Percentiles rank a stretch among this genome's conserved stretches.
Evolutionary conservation across 169 alveolate genomes (phyloP).

Genomic region (Haemoproteus tartakovskyi): DNA sequence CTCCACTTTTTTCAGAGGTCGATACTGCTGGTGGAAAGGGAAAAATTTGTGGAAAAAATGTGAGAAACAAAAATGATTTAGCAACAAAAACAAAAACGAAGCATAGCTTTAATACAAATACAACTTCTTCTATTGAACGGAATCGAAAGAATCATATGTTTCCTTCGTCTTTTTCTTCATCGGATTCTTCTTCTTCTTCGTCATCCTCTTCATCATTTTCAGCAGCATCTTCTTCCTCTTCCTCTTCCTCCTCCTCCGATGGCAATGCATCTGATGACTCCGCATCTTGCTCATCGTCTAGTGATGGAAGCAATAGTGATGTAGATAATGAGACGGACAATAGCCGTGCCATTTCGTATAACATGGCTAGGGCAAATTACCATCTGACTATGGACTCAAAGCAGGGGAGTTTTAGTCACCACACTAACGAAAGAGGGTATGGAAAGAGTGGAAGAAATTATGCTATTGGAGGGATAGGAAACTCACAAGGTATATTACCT

Average conservation of each 20-base stretch:
- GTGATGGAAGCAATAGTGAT: constrained; percentile 71
- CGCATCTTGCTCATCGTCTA: constrained; percentile 26
- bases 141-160: neutral
- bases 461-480: too few species aligned
- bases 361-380: too few species aligned
- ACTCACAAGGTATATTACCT: constrained; percentile 68
- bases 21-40: neutral
- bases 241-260: constrained; percentile 58
- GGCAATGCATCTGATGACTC: constrained; percentile 74
- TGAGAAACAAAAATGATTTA: too few species aligned
- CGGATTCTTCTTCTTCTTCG: neutral
- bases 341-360: too few species aligned
- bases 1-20: too few species aligned
- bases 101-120: neutral
- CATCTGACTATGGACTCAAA: too few species aligned
- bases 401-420: too few species aligned
- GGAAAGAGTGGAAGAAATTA: neutral
- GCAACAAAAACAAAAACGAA: neutral
- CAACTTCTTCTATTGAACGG: neutral
- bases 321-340: constrained; percentile 37
- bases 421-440: constrained; percentile 7
- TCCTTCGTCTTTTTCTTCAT: neutral
- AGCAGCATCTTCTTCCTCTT: constrained; percentile 39
- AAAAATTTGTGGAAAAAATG: too few species aligned
- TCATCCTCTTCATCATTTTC: constrained; percentile 15